Evolutionary conservation across 2,329 filamentous ascomycete species (phyloP), one percentile per base, ranked within the genome.

Genomic region (Pyricularia pennisetigena): DNA sequence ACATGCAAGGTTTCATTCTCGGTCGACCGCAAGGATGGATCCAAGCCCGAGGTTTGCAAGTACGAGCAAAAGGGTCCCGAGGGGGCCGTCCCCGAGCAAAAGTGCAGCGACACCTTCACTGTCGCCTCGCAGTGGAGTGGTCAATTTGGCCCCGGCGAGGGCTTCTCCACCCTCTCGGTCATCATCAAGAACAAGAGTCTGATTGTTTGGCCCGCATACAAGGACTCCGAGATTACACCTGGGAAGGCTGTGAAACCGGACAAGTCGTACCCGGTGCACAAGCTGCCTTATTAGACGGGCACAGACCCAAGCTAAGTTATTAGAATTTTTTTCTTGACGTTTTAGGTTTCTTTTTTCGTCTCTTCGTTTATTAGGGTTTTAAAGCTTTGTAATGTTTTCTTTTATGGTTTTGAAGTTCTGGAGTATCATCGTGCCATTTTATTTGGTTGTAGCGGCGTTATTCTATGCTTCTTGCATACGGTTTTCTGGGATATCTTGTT

Each of bases 151-250:
- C 69, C 76, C 16, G 80, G 75, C 70, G 76, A 82, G 26, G 85
- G 83, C 71, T 87, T 86, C 79, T 86, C 84, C 26, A 85, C 82
- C n/a, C 76, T 87, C 29, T 78, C 81, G 24, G 81, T 87, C 67
- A 79, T 82, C 64, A 77, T 85, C 75, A 75, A 78, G 71, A 71
- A 71, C 65, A 74, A 78, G 72, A 76, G 75, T 66, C 76, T 79
- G 69, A 86, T 86, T 68, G 74, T 80, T 69, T 87, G 78, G 76
- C 83, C 85, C 30, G 78, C 81, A 49, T 87, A 86, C 74, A 83
- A 79, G 72, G 85, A 87, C 72, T 78, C 76, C 66, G 78, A 85
- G 76, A 76, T 86, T 26, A 75, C 74, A 9, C 73, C 71, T 54
- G 82, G 80, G 64, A 74, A 77, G 68, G 78, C 79, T 35, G 83